A percentile compares a stretch with the other conserved stretches of the same genome.
These are phyloP conservation scores for Penicillium longicatenatum DNA, from an alignment of 495 filamentous ascomycete genomes.

Conservation along the genomic window DNA sequence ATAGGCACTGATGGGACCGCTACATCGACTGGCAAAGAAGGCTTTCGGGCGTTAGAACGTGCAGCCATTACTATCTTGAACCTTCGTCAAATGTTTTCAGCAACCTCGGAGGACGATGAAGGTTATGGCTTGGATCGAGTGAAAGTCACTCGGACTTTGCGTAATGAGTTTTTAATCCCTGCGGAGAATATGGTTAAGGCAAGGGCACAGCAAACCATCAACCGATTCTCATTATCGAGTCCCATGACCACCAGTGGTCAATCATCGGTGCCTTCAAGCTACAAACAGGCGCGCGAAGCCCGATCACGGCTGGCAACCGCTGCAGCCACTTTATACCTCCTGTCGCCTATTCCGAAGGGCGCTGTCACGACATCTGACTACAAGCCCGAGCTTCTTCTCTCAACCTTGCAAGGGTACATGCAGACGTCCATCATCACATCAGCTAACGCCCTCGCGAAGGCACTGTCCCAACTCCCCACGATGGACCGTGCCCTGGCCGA, in stretches of 20 bases:
- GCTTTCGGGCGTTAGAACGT: slow-evolving; percentile 74
- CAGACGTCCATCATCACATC: slow-evolving; percentile 73
- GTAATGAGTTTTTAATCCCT: slow-evolving; percentile 65
- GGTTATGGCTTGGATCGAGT: slow-evolving; percentile 74
- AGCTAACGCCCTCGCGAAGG: slow-evolving; percentile 67
- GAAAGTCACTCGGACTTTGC: slow-evolving; percentile 65
- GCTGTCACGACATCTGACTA: slow-evolving; percentile 29
- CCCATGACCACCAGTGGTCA: slow-evolving; percentile 33
- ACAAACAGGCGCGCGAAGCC: slow-evolving; percentile 78
- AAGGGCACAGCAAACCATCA: slow-evolving; percentile 76
- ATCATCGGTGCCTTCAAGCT: slow-evolving; percentile 54
- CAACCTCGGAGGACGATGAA: slow-evolving; percentile 65
- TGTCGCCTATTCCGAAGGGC: slow-evolving; percentile 61
- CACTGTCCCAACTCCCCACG: slow-evolving; percentile 76
- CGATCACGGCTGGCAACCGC: slow-evolving; percentile 73
- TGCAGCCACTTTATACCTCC: slow-evolving; percentile 74
- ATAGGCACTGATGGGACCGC: slow-evolving; percentile 25
- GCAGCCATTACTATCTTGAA: slow-evolving; percentile 75
- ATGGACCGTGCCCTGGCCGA: slow-evolving; percentile 83
- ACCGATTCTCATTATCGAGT: slow-evolving; percentile 79
- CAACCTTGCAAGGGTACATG: slow-evolving; percentile 79
- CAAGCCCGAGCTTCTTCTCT: slow-evolving; percentile 69
- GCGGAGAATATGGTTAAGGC: slow-evolving; percentile 67
- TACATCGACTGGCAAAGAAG: slow-evolving; percentile 55
- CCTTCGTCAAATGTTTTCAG: slow-evolving; percentile 70